phyloP scores from a whole-genome alignment of 1,284 basidiomycete species.

The Cutaneotrichosporon cyanovorans region DNA sequence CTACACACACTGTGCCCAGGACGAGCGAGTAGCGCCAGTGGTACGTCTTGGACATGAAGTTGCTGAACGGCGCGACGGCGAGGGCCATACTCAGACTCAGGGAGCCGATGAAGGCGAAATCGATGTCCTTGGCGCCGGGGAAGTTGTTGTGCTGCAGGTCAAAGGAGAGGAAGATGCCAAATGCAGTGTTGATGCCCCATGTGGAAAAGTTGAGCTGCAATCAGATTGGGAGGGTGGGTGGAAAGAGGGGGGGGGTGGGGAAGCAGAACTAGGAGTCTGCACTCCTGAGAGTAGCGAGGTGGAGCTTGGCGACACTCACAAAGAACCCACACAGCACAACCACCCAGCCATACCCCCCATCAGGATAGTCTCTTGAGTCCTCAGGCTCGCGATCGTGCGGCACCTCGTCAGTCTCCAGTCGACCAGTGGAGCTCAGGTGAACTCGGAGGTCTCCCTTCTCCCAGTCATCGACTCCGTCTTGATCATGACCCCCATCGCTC shows the following conservation, averaged over 20 bases:
- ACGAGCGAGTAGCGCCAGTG: slow-evolving; percentile 13
- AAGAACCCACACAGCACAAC: slow-evolving; percentile 24
- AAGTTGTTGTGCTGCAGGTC: slow-evolving; percentile 45
- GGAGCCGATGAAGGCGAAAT: slow-evolving; percentile 16
- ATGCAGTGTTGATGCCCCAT: slow-evolving; percentile 47
- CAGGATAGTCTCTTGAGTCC: slow-evolving; percentile 24
- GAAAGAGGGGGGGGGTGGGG: not conserved
- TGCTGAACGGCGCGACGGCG: slow-evolving; percentile 10
- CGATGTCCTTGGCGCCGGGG: slow-evolving; percentile 34
- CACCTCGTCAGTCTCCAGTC: slow-evolving; percentile 1
- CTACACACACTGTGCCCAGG: slow-evolving; percentile 19
- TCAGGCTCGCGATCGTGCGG: slow-evolving; percentile 11
- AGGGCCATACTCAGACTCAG: slow-evolving; percentile 13
- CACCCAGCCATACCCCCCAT: slow-evolving; percentile 48
- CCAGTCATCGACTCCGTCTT: no score
- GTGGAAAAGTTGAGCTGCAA: slow-evolving; percentile 17
- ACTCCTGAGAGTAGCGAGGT: not conserved
- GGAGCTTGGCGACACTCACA: slow-evolving; percentile 1
- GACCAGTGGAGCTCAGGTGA: no score
- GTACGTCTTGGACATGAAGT: slow-evolving; percentile 11
- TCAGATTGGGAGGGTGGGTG: not conserved
- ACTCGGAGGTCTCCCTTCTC: no score
- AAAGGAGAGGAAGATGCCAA: slow-evolving; percentile 46
- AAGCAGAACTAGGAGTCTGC: not conserved
- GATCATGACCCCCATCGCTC: no score